A percentile compares a stretch with the other conserved stretches of the same genome.
These are phyloP conservation scores for Heliamphora pulchella DNA, from an alignment of 179 eudicot genomes.

Conservation along the genomic window DNA sequence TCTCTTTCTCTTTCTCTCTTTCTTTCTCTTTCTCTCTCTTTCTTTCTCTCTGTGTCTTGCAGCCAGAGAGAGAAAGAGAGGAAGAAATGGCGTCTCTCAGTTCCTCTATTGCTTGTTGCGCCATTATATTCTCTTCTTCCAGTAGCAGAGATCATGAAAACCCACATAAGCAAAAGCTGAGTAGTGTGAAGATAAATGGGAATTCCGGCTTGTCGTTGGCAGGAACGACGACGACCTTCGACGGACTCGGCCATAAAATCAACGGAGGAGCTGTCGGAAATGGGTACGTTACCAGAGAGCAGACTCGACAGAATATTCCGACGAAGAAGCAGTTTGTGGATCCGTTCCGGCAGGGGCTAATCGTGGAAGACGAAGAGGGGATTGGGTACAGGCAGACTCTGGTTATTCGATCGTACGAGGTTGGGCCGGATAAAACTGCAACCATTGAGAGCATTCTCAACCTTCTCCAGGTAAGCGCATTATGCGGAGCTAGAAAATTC, in stretches of 20 bases:
- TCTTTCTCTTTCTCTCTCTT: no score
- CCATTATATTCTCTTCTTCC: not conserved
- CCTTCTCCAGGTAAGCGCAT: conserved; percentile 38
- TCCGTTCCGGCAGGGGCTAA: conserved; percentile 34
- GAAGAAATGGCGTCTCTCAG: conserved; percentile 19
- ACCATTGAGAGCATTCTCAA: conserved; percentile 46
- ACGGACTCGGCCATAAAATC: not conserved
- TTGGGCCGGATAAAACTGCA: conserved; percentile 45
- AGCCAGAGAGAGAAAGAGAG: no score
- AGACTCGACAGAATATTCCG: conserved; percentile 37
- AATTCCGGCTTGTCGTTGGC: not conserved
- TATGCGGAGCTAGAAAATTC: no score
- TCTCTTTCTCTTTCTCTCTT: no score
- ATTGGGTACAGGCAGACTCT: conserved; percentile 41
- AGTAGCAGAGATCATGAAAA: conserved; percentile 7
- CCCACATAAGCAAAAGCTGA: conserved; percentile 5
- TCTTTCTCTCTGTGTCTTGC: no score
- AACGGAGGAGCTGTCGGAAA: conserved; percentile 14
- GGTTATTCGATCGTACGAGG: conserved; percentile 49
- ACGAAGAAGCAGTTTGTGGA: conserved; percentile 34
- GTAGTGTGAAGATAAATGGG: conserved; percentile 19
- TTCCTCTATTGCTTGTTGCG: conserved; percentile 9
- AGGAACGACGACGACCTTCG: no score
- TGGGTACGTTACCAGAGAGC: conserved; percentile 10
- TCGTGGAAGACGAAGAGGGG: conserved; percentile 33